phyloP scores from a whole-genome alignment of 164 flowering plant species.

The Sextonia rubra region DNA sequence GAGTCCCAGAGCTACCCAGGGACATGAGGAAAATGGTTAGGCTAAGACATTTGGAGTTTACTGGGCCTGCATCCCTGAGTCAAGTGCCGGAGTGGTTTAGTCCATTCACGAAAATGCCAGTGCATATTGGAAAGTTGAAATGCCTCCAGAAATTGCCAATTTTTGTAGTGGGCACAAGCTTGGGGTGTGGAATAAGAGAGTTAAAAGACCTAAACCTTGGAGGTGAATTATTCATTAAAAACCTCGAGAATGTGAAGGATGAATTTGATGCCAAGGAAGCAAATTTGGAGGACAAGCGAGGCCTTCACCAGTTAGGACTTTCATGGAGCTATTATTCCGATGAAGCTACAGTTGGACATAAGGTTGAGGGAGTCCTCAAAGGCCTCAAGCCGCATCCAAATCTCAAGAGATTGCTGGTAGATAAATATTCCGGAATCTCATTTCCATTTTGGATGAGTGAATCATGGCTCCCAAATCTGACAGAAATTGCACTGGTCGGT shows the following conservation, averaged over 20 bases:
- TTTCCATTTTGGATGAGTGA: constrained; percentile 3
- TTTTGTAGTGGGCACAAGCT: not conserved
- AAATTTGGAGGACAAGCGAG: not conserved
- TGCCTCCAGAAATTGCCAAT: not conserved
- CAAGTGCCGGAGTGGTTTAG: not conserved
- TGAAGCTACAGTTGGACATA: not conserved
- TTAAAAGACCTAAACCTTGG: not conserved
- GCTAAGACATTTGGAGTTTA: constrained; percentile 14
- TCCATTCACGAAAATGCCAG: not conserved
- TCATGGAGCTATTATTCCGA: not conserved
- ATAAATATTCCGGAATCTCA: not conserved
- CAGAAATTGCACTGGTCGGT: not conserved
- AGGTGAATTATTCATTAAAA: not conserved
- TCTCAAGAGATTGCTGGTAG: not conserved
- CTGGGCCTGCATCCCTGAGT: not conserved
- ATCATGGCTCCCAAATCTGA: not conserved
- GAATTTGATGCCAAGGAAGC: constrained; percentile 2
- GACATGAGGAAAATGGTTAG: constrained; percentile 4
- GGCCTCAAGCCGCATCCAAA: constrained; percentile 6
- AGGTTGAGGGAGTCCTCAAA: not conserved
- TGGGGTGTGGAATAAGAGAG: not conserved
- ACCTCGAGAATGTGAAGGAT: constrained; percentile 1
- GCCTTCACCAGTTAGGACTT: not conserved
- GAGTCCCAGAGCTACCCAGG: constrained; percentile 6
- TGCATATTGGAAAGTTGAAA: not conserved